Evolutionary conservation across 1,139 yeast genomes (phyloP), one percentile per base, ranked within the genome.

Genomic region (Geotrichum restrictum): DNA sequence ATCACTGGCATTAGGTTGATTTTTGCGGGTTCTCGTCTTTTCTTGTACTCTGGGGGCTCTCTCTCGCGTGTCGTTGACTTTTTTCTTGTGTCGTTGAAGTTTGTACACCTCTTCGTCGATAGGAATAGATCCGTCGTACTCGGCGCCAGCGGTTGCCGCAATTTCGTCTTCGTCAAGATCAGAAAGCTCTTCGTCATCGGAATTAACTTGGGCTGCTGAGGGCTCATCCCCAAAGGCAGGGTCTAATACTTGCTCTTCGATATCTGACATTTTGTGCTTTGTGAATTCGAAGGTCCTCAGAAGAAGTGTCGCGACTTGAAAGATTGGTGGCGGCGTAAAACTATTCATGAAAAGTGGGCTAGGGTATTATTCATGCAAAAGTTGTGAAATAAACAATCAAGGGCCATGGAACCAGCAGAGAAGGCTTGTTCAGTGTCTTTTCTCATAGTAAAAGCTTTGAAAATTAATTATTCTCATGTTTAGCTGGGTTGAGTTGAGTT

Each of bases 51-150:
- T 50, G n/a, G 29, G 45, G 4, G 38, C 45, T n/a, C 55, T 49
- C 51, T 57, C 31, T 45, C 51, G 48, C 48, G 56, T 45, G 54
- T 51, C 53, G 16, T 21, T n/a, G 42, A 44, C 48, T 24, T 60
- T 55, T 56, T 64, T 61, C 62, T 70, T 71, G 59, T 74, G 76
- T 18, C 71, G 61, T 51, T 64, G 62, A 45, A 75, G 62, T 54
- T 69, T 69, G 57, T 67, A 67, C 37, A 74, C 73, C 50, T 70
- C 74, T 36, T 71, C 76, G 49, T 73, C 75, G 31, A 69, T 62
- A 14, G 68, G 61, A 19, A 64, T 56, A 2, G 53, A 56, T 21
- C 62, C 67, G 41, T 66, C 73, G 32, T 63, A 45, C 32, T 44
- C 55, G 16, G 48, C 46, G 29, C 43, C 49, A 11, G 49, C 49